These are phyloP conservation scores for Aspergillus persii DNA, from an alignment of 2,329 filamentous ascomycete genomes.

Conservation along the genomic window DNA sequence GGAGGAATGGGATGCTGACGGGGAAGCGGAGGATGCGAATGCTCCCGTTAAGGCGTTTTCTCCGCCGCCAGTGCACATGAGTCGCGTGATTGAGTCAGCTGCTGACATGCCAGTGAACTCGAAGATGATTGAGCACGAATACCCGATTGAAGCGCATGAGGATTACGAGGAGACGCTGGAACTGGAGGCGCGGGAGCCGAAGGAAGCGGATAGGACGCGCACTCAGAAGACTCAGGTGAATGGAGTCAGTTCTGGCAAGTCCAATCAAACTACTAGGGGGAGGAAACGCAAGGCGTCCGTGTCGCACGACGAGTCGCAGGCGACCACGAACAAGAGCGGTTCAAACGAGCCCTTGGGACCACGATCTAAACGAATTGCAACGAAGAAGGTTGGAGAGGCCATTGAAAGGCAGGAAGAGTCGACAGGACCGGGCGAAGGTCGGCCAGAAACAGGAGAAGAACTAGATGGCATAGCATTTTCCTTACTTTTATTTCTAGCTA, in stretches of 20 bases:
- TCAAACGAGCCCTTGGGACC: slow-evolving; percentile 5
- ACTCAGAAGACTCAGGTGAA: not conserved
- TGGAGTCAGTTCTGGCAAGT: not conserved
- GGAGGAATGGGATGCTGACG: not conserved
- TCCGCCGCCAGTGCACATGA: slow-evolving; percentile 4
- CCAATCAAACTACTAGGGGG: slow-evolving; percentile 6
- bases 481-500: slow-evolving; percentile 3
- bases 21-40: not conserved
- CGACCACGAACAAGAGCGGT: not conserved
- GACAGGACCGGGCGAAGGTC: slow-evolving; percentile 27
- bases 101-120: slow-evolving; percentile 6
- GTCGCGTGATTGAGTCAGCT: slow-evolving; percentile 3
- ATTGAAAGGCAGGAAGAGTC: slow-evolving; percentile 10
- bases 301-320: slow-evolving; percentile 5
- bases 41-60: not conserved
- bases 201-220: not conserved
- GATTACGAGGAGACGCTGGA: slow-evolving; percentile 3
- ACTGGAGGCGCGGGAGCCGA: not conserved
- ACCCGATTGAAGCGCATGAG: slow-evolving; percentile 6
- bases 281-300: slow-evolving; percentile 25
- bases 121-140: slow-evolving; percentile 10
- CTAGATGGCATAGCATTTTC: not conserved
- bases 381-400: slow-evolving; percentile 19
- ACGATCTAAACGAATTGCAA: slow-evolving; percentile 25
- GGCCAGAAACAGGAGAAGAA: slow-evolving; percentile 28